A percentile compares a stretch with the other conserved stretches of the same genome.
phyloP scores from a whole-genome alignment of 1,284 basidiomycete genomes.

The Hymenochaete sp. region DNA sequence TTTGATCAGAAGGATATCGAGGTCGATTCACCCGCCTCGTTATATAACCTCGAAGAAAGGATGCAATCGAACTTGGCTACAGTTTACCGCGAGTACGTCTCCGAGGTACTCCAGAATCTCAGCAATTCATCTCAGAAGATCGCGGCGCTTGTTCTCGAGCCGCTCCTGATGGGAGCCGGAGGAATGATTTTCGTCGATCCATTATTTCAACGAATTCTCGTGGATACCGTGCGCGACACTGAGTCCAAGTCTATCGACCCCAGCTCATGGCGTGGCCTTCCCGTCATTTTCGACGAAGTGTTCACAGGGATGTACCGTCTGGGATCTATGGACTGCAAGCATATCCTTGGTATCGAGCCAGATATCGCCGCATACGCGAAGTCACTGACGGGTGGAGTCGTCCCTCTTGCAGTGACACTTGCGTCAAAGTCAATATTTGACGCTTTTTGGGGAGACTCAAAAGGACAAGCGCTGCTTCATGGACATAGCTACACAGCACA shows the following conservation, averaged over 20 bases:
- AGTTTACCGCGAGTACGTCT: slow-evolving; percentile 60
- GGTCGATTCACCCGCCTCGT: slow-evolving; percentile 44
- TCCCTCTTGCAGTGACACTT: slow-evolving; percentile 83
- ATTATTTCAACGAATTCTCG: slow-evolving; percentile 83
- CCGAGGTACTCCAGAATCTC: slow-evolving; percentile 37
- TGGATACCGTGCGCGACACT: slow-evolving; percentile 69
- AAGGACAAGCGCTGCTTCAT: slow-evolving; percentile 83
- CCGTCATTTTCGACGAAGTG: slow-evolving; percentile 95
- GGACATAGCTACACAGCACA: slow-evolving; percentile 96
- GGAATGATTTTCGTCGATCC: slow-evolving; percentile 99
- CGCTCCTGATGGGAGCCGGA: slow-evolving; percentile 89
- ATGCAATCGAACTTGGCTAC: slow-evolving; percentile 52
- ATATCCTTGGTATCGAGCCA: slow-evolving; percentile 64
- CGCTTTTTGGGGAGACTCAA: slow-evolving; percentile 69
- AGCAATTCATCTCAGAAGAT: slow-evolving; percentile 29
- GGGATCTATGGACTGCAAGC: slow-evolving; percentile 59
- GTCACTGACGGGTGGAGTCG: slow-evolving; percentile 86
- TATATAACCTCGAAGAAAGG: slow-evolving; percentile 70
- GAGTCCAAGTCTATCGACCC: slow-evolving; percentile 21
- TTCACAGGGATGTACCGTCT: slow-evolving; percentile 89
- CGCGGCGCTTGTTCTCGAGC: slow-evolving; percentile 83
- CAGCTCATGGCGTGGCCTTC: slow-evolving; percentile 61
- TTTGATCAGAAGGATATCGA: slow-evolving; percentile 25
- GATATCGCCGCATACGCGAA: slow-evolving; percentile 93
- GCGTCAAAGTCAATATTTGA: slow-evolving; percentile 74